These are phyloP conservation scores for Apiotrichum porosum DNA, from an alignment of 1,284 basidiomycete species.

Conservation along the genomic window DNA sequence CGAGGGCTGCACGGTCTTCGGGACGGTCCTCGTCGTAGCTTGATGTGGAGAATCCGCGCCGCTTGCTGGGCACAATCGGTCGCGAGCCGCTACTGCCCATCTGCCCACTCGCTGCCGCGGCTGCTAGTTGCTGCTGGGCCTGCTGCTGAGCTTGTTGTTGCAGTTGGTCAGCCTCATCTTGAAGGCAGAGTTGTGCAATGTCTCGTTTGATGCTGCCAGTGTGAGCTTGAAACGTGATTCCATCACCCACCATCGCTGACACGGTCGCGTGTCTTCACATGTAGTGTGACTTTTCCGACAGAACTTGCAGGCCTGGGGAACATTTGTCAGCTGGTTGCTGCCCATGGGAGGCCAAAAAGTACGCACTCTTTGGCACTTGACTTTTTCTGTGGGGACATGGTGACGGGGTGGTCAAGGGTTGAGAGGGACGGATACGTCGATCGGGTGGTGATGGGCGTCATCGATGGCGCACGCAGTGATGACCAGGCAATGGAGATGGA, in stretches of 20 bases:
- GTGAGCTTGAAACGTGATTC: no score
- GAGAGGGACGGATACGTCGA: neutral
- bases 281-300: constrained; percentile 20
- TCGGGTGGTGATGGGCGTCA: neutral
- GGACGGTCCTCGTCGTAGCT: constrained; percentile 2
- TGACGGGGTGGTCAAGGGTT: no score
- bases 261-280: constrained; percentile 18
- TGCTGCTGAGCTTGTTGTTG: constrained; percentile 18
- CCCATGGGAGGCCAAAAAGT: neutral
- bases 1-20: neutral
- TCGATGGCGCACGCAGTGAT: neutral
- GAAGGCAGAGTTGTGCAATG: constrained; percentile 17
- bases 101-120: constrained; percentile 1
- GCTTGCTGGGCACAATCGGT: constrained; percentile 10
- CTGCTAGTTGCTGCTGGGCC: constrained; percentile 11
- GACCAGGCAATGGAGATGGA: neutral
- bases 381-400: constrained; percentile 12
- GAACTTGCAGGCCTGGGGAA: constrained; percentile 18
- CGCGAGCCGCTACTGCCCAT: neutral
- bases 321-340: no score
- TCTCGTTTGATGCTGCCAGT: constrained; percentile 20
- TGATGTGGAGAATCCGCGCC: constrained; percentile 6
- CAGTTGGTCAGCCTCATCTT: constrained; percentile 17
- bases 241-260: constrained; percentile 20
- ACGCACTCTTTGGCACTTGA: constrained; percentile 18